These are phyloP conservation scores for Cochlearia excelsa DNA, from an alignment of 345 rosid species.

Conservation along the genomic window DNA sequence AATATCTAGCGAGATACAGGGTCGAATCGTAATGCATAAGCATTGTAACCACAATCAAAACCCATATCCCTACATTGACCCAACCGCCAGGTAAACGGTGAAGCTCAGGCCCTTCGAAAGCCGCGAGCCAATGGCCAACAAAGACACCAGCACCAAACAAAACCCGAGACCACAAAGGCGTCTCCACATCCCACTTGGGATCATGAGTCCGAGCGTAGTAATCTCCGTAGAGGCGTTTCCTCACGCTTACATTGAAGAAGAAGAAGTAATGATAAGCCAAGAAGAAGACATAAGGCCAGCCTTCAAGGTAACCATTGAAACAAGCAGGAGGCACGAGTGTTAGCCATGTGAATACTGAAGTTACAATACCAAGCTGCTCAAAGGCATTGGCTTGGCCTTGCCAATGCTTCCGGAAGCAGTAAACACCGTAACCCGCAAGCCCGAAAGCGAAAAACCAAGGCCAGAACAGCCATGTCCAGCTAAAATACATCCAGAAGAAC, in stretches of 20 bases:
- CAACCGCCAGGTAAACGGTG: conserved; percentile 70
- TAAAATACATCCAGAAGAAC: conserved; percentile 87
- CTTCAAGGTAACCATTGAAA: conserved; percentile 83
- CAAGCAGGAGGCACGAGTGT: conserved; percentile 81
- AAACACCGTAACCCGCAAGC: conserved; percentile 54
- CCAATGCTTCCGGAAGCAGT: conserved; percentile 58
- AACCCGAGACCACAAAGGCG: conserved; percentile 51
- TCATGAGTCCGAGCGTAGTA: conserved; percentile 57
- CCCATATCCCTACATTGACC: conserved; percentile 70
- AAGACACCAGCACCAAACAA: conserved; percentile 58
- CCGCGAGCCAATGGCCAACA: conserved; percentile 82
- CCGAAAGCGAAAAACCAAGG: conserved; percentile 75
- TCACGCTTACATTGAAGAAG: conserved; percentile 74
- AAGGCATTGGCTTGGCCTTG: conserved; percentile 58
- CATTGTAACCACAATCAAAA: conserved; percentile 54
- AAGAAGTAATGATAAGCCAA: conserved; percentile 85
- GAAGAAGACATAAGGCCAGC: conserved; percentile 87
- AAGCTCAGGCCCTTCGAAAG: conserved; percentile 86
- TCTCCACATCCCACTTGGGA: conserved; percentile 76
- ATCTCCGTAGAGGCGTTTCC: conserved; percentile 80
- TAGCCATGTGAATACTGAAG: conserved; percentile 73
- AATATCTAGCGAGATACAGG: conserved; percentile 80
- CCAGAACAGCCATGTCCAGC: conserved; percentile 96
- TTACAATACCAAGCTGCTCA: conserved; percentile 76
- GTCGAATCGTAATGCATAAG: conserved; percentile 76